Base-by-base conservation (phyloP, 495 filamentous ascomycete genomes). In the Penicillium lagena region DNA sequence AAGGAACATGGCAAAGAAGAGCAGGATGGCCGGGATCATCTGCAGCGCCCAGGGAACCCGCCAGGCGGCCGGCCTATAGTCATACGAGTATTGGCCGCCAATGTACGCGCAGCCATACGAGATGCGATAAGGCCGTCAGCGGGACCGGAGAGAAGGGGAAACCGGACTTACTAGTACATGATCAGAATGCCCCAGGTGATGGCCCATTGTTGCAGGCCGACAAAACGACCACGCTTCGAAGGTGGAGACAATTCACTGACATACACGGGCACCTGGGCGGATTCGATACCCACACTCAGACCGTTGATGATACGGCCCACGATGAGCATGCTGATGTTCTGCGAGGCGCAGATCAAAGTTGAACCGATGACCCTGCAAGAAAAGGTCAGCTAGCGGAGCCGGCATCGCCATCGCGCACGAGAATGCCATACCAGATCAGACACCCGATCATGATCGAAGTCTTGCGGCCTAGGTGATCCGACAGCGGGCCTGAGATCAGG, bases 401-500 rank as follows among this genome's bases (percentile, higher is more conserved):
- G 4, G 4, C 22, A 4, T 0, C 22, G 22, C 22, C 22, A 6
- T 22, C 22, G 4, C 22, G 22, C 22, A 22, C 22, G 2, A 22
- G 22, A 22, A 22, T 22, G 4, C 37, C 43, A 37, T 51, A 84
- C 83, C 83, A 87, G 45, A 86, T 72, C 31, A 81, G 29, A 46
- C 75, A 73, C 37, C 82, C 82, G 33, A 79, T 60, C 63, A 83
- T 80, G 61, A 89, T 86, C 8, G 83, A 66, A 13, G 59, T 72
- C 63, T 85, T 86, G 42, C 86, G 79, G 33, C 86, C 86, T 34
- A 85, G 58, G 2, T 51, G 64, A 65, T 90, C 87, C 9, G 83
- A 83, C 10, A 87, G 50, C 43, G 76, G 76, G 46, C 84, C 85
- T 35, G 81, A 89, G 37, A 76, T 52, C 39, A 88, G 60, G 37